Conservation (phyloP, 148 eudicot species). For the Heliamphora exappendiculata region DNA sequence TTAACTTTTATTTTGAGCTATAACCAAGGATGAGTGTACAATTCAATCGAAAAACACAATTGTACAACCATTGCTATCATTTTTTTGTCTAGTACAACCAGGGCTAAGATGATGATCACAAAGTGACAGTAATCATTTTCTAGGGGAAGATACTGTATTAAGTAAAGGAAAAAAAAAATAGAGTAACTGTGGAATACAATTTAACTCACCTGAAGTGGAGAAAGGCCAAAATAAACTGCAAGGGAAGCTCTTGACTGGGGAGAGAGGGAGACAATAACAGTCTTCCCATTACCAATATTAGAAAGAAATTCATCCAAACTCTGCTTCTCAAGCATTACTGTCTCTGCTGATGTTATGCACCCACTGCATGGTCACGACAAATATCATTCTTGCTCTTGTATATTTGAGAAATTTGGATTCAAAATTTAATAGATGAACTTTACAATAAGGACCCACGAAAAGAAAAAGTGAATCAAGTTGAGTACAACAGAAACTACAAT, state of each 20-base stretch:
- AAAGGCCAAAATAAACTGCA: slow-evolving; percentile 79
- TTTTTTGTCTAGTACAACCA: too few relatives aligned
- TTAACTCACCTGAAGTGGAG: slow-evolving; percentile 67
- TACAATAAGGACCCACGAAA: neutral
- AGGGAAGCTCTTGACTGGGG: slow-evolving; percentile 97
- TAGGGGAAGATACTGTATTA: neutral
- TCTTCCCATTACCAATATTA: slow-evolving; percentile 58
- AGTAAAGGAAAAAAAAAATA: neutral
- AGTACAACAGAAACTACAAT: neutral
- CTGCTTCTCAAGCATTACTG: slow-evolving; percentile 98
- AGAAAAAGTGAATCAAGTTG: neutral
- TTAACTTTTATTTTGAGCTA: too few relatives aligned
- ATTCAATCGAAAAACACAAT: too few relatives aligned
- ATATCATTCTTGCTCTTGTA: neutral
- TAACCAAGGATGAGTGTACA: too few relatives aligned
- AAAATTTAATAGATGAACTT: neutral
- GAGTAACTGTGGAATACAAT: neutral
- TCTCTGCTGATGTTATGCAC: slow-evolving; percentile 94
- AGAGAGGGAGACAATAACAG: slow-evolving; percentile 80
- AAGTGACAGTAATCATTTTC: neutral
- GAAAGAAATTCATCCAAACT: slow-evolving; percentile 86
- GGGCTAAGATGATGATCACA: neutral
- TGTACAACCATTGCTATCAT: too few relatives aligned
- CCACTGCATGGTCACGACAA: slow-evolving; percentile 57
- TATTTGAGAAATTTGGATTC: neutral